These are phyloP conservation scores for Periconia macrospinosa DNA, from an alignment of 2,329 filamentous ascomycete species.

Conservation along the genomic window DNA sequence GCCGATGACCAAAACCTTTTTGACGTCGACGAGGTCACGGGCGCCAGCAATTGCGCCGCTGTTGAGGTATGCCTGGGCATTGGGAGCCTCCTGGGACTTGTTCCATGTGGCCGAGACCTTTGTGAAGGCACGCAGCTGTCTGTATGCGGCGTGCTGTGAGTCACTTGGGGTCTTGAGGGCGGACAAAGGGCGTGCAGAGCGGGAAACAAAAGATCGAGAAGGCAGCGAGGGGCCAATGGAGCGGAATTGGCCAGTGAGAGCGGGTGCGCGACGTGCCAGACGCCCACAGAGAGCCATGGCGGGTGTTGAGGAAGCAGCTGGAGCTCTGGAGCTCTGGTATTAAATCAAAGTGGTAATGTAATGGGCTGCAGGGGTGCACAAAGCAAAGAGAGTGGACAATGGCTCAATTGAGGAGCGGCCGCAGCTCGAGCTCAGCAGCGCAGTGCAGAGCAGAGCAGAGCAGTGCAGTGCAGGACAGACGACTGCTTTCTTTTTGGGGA, in stretches of 20 bases:
- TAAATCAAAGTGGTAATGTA: slow-evolving; percentile 9
- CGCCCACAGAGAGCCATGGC: slow-evolving; percentile 47
- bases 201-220: slow-evolving; percentile 36
- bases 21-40: slow-evolving; percentile 79
- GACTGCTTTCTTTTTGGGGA: slow-evolving; percentile 27
- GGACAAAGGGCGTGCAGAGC: slow-evolving; percentile 34
- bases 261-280: slow-evolving; percentile 45
- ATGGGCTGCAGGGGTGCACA: slow-evolving; percentile 20
- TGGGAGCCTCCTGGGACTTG: slow-evolving; percentile 69
- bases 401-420: slow-evolving; percentile 32
- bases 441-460: slow-evolving; percentile 24
- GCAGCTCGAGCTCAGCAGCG: slow-evolving; percentile 32
- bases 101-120: slow-evolving; percentile 38
- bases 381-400: slow-evolving; percentile 14
- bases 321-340: slow-evolving; percentile 35
- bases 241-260: slow-evolving; percentile 37
- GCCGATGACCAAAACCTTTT: slow-evolving; percentile 96
- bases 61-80: slow-evolving; percentile 83
- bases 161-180: slow-evolving; percentile 33
- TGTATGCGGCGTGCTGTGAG: slow-evolving; percentile 29
- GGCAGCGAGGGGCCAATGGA: slow-evolving; percentile 29
- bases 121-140: slow-evolving; percentile 43
- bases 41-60: slow-evolving; percentile 82
- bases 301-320: slow-evolving; percentile 31
- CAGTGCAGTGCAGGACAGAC: slow-evolving; percentile 1